phyloP scores from a whole-genome alignment of 148 eudicot species.

The Nepenthes gracilis region DNA sequence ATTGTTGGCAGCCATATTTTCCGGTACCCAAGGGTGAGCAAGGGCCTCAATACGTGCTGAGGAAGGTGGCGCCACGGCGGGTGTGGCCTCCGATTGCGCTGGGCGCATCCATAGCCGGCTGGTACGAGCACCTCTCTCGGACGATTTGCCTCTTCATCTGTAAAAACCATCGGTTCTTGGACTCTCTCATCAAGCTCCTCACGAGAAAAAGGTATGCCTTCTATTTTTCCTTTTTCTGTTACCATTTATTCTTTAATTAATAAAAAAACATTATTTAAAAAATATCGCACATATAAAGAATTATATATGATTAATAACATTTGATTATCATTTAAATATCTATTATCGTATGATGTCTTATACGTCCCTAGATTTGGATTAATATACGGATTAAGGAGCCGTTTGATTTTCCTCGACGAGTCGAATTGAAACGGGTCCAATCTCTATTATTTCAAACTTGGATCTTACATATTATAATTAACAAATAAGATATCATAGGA shows the following conservation, averaged over 20 bases:
- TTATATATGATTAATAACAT: no score
- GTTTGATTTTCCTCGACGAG: no score
- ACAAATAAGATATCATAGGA: no score
- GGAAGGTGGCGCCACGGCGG: conserved; percentile 65
- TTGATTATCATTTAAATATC: no score
- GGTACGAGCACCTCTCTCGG: conserved; percentile 90
- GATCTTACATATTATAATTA: no score
- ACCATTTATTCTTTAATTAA: not conserved
- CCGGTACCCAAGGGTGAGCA: conserved; percentile 73
- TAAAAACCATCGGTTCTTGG: conserved; percentile 75
- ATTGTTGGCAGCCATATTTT: conserved; percentile 67
- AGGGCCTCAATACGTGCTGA: conserved; percentile 66
- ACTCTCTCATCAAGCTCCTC: conserved; percentile 62
- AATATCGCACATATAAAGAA: no score
- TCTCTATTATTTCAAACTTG: no score
- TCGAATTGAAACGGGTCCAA: no score
- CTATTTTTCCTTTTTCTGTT: not conserved
- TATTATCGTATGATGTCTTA: no score
- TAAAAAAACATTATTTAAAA: not conserved
- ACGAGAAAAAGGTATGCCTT: conserved; percentile 62
- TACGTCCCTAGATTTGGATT: no score
- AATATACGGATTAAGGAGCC: no score
- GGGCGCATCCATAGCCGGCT: conserved; percentile 75
- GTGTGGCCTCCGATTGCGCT: conserved; percentile 75
- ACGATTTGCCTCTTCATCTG: conserved; percentile 62